Percentiles rank a stretch among this genome's conserved stretches.
Evolutionary conservation across 768 basidiomycete species (phyloP).

Genomic region (Tylopilus sp.): DNA sequence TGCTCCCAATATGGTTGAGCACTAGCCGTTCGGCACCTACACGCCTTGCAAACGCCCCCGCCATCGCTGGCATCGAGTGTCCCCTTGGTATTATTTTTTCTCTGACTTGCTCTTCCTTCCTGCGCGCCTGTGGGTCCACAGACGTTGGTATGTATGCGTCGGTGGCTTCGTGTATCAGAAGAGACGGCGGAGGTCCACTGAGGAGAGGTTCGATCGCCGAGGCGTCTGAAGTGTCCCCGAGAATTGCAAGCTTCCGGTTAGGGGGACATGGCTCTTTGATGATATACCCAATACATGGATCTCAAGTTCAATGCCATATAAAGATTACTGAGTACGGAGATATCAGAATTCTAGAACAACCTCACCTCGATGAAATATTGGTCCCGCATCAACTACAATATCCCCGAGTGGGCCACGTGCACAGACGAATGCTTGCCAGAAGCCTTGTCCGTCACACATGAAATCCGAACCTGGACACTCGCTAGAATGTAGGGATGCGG

Average conservation of each 20-base stretch:
- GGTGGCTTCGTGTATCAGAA: slow-evolving; percentile 87
- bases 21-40: slow-evolving; percentile 60
- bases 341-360: neutral
- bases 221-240: slow-evolving; percentile 77
- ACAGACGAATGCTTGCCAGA: slow-evolving; percentile 58
- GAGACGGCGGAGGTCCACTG: slow-evolving; percentile 44
- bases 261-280: slow-evolving; percentile 53
- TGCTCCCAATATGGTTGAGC: slow-evolving; percentile 74
- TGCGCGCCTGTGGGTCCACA: slow-evolving; percentile 48
- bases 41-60: slow-evolving; percentile 66
- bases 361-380: slow-evolving; percentile 73
- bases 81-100: slow-evolving; percentile 60
- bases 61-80: slow-evolving; percentile 78
- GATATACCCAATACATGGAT: slow-evolving; percentile 77
- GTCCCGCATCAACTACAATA: slow-evolving; percentile 67
- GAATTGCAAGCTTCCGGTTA: slow-evolving; percentile 63
- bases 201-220: slow-evolving; percentile 57
- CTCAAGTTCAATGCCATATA: slow-evolving; percentile 35
- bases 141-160: slow-evolving; percentile 63
- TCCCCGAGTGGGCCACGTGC: slow-evolving; percentile 38
- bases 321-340: neutral
- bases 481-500: slow-evolving; percentile 50
- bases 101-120: slow-evolving; percentile 39
- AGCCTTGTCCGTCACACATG: slow-evolving; percentile 48
- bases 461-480: slow-evolving; percentile 66